Conservation (phyloP, 129 eudicot genomes). For the Flaveria trinervia region DNA sequence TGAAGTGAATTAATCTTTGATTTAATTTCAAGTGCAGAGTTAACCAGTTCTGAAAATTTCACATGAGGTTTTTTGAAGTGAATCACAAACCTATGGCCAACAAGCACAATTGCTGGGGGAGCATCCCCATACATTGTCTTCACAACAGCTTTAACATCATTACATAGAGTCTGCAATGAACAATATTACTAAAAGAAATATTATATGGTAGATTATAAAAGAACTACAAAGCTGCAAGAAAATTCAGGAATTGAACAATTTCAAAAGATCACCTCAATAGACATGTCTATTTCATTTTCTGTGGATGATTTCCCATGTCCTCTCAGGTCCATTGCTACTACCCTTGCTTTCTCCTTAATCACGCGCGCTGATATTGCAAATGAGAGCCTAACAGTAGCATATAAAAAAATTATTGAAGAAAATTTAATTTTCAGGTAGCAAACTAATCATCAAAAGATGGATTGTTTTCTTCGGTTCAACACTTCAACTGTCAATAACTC, state of each 20-base stretch:
- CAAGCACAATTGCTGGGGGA: constrained; percentile 90
- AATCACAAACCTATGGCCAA: constrained; percentile 89
- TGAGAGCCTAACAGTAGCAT: constrained; percentile 65
- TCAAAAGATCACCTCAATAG: constrained; percentile 63
- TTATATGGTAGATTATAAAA: background rate
- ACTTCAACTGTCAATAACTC: background rate
- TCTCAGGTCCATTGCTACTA: constrained; percentile 93
- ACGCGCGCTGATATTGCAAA: constrained; percentile 72
- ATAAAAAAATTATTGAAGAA: constrained; percentile 2
- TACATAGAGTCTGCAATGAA: constrained; percentile 72
- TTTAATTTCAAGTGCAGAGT: background rate
- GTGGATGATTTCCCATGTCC: constrained; percentile 96
- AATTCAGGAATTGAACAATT: background rate
- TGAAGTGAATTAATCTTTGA: constrained; percentile 15
- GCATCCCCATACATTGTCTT: constrained; percentile 91
- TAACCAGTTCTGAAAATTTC: background rate
- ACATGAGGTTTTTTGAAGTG: constrained; percentile 1
- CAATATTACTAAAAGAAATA: constrained; percentile 6
- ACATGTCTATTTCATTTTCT: constrained; percentile 84
- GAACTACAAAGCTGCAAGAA: background rate
- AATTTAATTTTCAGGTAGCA: constrained; percentile 5
- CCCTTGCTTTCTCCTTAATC: constrained; percentile 87
- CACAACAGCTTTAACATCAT: constrained; percentile 81
- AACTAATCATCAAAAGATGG: background rate
- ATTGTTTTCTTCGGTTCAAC: background rate